Evolutionary conservation across 176 grass and related monocot species (phyloP).

Genomic region (Carex pumila): DNA sequence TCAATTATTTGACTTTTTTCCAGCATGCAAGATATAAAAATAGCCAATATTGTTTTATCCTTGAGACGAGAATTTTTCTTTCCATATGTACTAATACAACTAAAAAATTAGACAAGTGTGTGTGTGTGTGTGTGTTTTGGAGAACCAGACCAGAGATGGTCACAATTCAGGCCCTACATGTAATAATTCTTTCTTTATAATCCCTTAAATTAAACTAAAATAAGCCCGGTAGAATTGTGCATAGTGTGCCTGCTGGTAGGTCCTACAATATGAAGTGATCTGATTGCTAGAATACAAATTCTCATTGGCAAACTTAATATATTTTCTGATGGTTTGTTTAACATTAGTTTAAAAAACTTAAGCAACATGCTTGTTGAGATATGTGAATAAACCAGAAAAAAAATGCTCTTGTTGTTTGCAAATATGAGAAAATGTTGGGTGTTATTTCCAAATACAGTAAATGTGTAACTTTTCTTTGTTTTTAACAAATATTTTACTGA

Average conservation of each 20-base stretch:
- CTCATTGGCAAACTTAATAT: not conserved
- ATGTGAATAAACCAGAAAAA: not conserved
- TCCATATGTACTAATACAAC: not conserved
- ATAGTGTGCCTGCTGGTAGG: not conserved
- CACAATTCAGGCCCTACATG: not conserved
- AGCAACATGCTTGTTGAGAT: not conserved
- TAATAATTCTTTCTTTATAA: not conserved
- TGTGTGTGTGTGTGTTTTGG: not conserved
- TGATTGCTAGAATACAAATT: not conserved
- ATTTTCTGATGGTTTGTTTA: not conserved
- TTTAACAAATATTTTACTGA: not conserved
- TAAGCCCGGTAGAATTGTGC: not conserved
- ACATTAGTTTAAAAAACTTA: too few relatives aligned
- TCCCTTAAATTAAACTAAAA: not conserved
- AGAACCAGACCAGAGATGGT: not conserved
- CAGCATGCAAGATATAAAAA: not conserved
- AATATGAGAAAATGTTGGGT: not conserved
- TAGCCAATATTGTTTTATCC: not conserved
- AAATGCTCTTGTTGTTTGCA: not conserved
- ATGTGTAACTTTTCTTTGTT: not conserved
- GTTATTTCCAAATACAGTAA: not conserved
- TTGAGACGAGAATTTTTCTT: not conserved
- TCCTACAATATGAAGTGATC: not conserved
- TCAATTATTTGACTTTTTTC: not conserved
- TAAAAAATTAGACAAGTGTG: not conserved